Percentiles rank a stretch among this genome's conserved stretches.
Conservation (phyloP, 257 asterid species). For the Lithospermum erythrorhizon region DNA sequence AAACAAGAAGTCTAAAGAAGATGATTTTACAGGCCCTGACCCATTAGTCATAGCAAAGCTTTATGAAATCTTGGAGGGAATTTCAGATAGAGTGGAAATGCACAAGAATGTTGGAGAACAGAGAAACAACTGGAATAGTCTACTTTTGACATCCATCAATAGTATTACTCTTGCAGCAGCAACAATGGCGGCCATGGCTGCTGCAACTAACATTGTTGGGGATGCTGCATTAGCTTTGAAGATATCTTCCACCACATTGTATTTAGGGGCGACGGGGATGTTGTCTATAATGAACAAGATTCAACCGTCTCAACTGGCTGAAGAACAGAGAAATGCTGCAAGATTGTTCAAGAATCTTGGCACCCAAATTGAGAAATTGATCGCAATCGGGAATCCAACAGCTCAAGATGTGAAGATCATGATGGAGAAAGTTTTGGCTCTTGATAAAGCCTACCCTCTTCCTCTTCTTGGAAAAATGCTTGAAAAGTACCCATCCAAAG, state of each 20-base stretch:
- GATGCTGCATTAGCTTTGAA: slow-evolving; percentile 25
- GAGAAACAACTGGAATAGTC: slow-evolving; percentile 28
- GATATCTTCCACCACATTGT: slow-evolving; percentile 30
- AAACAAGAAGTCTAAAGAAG: neutral
- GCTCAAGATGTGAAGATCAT: slow-evolving; percentile 30
- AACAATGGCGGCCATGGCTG: slow-evolving; percentile 14
- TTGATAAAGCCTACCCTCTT: slow-evolving; percentile 10
- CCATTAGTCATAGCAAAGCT: slow-evolving; percentile 15
- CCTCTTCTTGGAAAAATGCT: slow-evolving; percentile 39
- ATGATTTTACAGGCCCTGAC: neutral
- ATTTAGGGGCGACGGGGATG: slow-evolving; percentile 42
- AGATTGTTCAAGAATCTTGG: slow-evolving; percentile 48
- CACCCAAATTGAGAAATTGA: slow-evolving; percentile 31
- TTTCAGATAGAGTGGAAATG: slow-evolving; percentile 29
- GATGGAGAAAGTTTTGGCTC: slow-evolving; percentile 36
- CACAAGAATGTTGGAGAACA: slow-evolving; percentile 30
- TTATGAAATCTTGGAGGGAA: slow-evolving; percentile 20
- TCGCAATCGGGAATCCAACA: slow-evolving; percentile 29
- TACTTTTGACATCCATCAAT: slow-evolving; percentile 24
- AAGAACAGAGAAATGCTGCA: slow-evolving; percentile 58
- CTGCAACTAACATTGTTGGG: neutral
- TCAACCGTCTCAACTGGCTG: slow-evolving; percentile 71
- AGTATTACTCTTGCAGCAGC: slow-evolving; percentile 24
- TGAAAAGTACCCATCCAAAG: slow-evolving; percentile 31
- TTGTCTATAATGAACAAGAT: slow-evolving; percentile 34